Conservation (phyloP, 345 rosid species). For the Erucastrum elatum region DNA sequence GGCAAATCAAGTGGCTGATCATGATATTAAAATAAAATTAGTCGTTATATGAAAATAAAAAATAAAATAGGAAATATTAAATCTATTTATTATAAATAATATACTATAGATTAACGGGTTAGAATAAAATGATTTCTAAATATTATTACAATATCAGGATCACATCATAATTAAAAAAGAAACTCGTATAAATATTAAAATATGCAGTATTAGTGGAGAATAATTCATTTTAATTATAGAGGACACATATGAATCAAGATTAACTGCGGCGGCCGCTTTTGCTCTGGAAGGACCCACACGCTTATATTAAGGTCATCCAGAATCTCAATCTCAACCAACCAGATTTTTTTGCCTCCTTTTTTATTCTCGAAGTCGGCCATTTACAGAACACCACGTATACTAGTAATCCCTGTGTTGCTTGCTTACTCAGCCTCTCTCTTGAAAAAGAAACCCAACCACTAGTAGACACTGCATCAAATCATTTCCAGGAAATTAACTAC, state of each 20-base stretch:
- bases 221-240: background rate
- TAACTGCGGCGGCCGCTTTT: slow-evolving; percentile 56
- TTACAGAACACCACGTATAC: background rate
- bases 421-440: background rate
- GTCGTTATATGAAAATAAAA: too few relatives aligned
- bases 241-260: slow-evolving; percentile 56
- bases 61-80: too few relatives aligned
- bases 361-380: slow-evolving; percentile 35
- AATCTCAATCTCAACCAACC: slow-evolving; percentile 48
- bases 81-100: too few relatives aligned
- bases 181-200: background rate
- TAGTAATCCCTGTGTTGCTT: too few relatives aligned
- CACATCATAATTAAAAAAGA: too few relatives aligned
- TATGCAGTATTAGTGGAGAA: background rate
- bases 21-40: too few relatives aligned
- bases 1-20: too few relatives aligned
- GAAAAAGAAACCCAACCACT: background rate
- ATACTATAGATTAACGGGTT: too few relatives aligned
- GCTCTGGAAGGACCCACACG: slow-evolving; percentile 42
- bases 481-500: background rate
- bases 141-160: too few relatives aligned
- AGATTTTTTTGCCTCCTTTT: slow-evolving; percentile 24
- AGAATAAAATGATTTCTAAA: too few relatives aligned
- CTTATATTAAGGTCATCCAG: slow-evolving; percentile 43
- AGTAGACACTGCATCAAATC: background rate